phyloP scores from a whole-genome alignment of 1,284 basidiomycete species.

The Earliella scabrosa region DNA sequence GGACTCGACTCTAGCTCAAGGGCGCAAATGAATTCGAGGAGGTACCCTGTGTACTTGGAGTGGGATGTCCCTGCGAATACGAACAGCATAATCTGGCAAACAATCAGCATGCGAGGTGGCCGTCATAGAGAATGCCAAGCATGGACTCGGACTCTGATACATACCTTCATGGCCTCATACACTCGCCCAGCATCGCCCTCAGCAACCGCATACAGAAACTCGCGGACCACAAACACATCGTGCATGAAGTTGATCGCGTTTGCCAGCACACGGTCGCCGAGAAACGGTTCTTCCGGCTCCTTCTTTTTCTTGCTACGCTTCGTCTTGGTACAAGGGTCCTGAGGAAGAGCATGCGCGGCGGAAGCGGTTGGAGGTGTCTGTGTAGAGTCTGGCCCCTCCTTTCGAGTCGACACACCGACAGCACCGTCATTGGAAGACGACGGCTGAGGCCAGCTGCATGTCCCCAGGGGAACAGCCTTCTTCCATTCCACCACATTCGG shows the following conservation, averaged over 20 bases:
- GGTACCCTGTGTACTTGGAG: background rate
- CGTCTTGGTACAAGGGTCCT: too few relatives aligned
- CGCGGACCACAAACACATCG: background rate
- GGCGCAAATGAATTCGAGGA: background rate
- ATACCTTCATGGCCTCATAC: slow-evolving; percentile 7
- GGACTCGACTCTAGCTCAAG: background rate
- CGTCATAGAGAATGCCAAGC: background rate
- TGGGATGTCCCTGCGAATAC: background rate
- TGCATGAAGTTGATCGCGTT: slow-evolving; percentile 2
- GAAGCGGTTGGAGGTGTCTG: too few relatives aligned
- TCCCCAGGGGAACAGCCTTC: background rate
- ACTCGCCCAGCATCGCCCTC: slow-evolving; percentile 6
- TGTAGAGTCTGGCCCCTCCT: too few relatives aligned
- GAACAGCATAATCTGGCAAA: slow-evolving; percentile 7
- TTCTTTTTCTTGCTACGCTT: background rate
- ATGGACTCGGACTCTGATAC: too few relatives aligned
- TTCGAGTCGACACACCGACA: too few relatives aligned
- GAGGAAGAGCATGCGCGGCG: too few relatives aligned
- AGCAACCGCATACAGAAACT: background rate
- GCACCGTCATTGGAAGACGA: too few relatives aligned
- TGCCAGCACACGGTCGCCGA: background rate
- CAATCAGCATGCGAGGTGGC: background rate
- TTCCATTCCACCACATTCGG: background rate
- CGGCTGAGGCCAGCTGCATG: too few relatives aligned
- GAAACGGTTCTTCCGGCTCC: background rate